These are phyloP conservation scores for Salix exigua DNA, from an alignment of 345 rosid species.

Conservation along the genomic window DNA sequence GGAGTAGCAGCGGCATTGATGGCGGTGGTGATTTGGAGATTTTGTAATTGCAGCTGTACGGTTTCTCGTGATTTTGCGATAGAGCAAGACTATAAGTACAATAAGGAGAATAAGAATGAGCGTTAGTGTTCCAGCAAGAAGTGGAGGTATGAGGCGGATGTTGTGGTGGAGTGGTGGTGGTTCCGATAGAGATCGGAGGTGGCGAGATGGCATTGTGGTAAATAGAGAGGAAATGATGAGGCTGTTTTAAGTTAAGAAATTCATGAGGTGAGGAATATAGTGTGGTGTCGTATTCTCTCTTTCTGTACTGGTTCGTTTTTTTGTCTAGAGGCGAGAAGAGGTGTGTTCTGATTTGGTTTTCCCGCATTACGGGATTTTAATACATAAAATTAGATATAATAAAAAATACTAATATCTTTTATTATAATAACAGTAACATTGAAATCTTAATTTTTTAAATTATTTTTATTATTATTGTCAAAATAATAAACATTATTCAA, in stretches of 20 bases:
- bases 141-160: not conserved
- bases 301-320: not conserved
- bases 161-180: constrained; percentile 41
- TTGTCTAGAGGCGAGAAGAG: not conserved
- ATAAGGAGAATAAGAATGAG: not conserved
- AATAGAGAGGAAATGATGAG: constrained; percentile 14
- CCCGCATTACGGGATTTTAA: too few species aligned
- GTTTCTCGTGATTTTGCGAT: constrained; percentile 11
- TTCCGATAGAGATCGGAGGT: not conserved
- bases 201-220: constrained; percentile 24
- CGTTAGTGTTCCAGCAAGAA: constrained; percentile 4
- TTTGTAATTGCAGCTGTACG: constrained; percentile 15
- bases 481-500: too few species aligned
- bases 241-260: not conserved
- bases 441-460: too few species aligned
- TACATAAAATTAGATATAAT: too few species aligned
- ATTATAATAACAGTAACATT: too few species aligned
- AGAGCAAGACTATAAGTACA: constrained; percentile 5
- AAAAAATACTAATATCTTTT: too few species aligned
- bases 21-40: constrained; percentile 12
- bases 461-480: too few species aligned
- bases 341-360: not conserved
- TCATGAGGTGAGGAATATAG: not conserved
- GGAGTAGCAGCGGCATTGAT: constrained; percentile 16
- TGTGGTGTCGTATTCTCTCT: not conserved